Evolutionary conservation across 106 monocot species (phyloP).

Genomic region (Vanilla planifolia): DNA sequence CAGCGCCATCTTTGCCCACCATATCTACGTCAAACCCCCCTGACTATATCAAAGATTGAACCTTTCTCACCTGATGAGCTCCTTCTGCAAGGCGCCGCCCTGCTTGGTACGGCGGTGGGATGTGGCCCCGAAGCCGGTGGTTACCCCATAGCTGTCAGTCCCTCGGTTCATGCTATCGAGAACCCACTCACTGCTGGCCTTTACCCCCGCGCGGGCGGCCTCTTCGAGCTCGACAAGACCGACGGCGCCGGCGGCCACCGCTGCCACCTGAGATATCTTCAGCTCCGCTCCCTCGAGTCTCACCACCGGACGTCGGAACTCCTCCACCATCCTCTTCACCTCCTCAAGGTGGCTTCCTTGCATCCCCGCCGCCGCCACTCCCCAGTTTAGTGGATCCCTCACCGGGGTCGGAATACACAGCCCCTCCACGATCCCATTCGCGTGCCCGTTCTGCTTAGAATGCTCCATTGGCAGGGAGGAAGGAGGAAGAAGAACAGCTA

Average conservation of each 20-base stretch:
- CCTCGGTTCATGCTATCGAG: slow-evolving; percentile 52
- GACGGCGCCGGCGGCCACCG: slow-evolving; percentile 18
- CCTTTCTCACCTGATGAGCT: slow-evolving; percentile 48
- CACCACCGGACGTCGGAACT: slow-evolving; percentile 29
- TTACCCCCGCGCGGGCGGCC: slow-evolving; percentile 32
- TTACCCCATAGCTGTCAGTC: slow-evolving; percentile 62
- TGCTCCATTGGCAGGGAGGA: neutral
- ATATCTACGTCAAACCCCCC: neutral
- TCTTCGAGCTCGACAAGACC: slow-evolving; percentile 45
- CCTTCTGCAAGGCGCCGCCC: slow-evolving; percentile 47
- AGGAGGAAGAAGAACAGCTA: neutral
- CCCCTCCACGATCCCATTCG: slow-evolving; percentile 1
- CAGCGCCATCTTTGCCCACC: neutral
- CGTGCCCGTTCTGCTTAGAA: slow-evolving; percentile 5
- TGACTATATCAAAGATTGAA: neutral
- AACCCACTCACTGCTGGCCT: slow-evolving; percentile 66
- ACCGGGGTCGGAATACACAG: neutral
- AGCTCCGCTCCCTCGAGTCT: slow-evolving; percentile 40
- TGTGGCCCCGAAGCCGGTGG: slow-evolving; percentile 72
- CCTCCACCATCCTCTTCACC: slow-evolving; percentile 57
- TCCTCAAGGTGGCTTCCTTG: slow-evolving; percentile 55
- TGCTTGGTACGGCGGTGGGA: slow-evolving; percentile 60
- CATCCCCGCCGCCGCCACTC: slow-evolving; percentile 29
- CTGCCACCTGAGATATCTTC: slow-evolving; percentile 50
- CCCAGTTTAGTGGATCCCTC: slow-evolving; percentile 45